Conservation (phyloP, 1,139 yeast genomes). For the Kodamaea ohmeri region DNA sequence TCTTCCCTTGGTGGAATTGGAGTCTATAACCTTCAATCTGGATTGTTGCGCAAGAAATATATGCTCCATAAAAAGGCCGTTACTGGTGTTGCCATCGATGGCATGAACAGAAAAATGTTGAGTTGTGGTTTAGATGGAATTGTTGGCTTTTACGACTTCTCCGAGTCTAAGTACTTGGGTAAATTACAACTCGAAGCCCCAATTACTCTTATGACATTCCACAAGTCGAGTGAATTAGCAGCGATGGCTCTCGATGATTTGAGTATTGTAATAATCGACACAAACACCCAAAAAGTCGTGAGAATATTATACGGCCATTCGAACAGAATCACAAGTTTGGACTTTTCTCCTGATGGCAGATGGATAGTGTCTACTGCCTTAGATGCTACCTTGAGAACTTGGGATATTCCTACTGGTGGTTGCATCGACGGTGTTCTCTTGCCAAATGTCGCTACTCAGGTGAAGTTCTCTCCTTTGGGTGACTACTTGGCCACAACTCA, state of each 20-base stretch:
- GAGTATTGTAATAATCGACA: conserved; percentile 79
- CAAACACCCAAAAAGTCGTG: conserved; percentile 74
- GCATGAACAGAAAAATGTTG: conserved; percentile 84
- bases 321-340: conserved; percentile 83
- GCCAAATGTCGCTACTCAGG: conserved; percentile 73
- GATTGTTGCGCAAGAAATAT: conserved; percentile 64
- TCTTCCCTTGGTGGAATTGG: conserved; percentile 87
- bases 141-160: conserved; percentile 84
- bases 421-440: conserved; percentile 90
- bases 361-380: conserved; percentile 86
- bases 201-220: conserved; percentile 72
- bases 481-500: conserved; percentile 93
- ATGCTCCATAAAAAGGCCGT: conserved; percentile 75
- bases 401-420: conserved; percentile 98
- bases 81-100: conserved; percentile 87
- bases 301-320: conserved; percentile 90
- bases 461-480: conserved; percentile 83
- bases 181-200: conserved; percentile 72
- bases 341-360: conserved; percentile 92
- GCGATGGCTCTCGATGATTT: conserved; percentile 88
- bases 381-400: conserved; percentile 88
- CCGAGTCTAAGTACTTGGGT: conserved; percentile 66
- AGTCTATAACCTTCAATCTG: conserved; percentile 89
- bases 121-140: conserved; percentile 87
- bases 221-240: conserved; percentile 76